Percentiles rank a stretch among this genome's conserved stretches.
These are phyloP conservation scores for Solanum hybrid DNA, from an alignment of 305 asterid genomes.

Conservation along the genomic window DNA sequence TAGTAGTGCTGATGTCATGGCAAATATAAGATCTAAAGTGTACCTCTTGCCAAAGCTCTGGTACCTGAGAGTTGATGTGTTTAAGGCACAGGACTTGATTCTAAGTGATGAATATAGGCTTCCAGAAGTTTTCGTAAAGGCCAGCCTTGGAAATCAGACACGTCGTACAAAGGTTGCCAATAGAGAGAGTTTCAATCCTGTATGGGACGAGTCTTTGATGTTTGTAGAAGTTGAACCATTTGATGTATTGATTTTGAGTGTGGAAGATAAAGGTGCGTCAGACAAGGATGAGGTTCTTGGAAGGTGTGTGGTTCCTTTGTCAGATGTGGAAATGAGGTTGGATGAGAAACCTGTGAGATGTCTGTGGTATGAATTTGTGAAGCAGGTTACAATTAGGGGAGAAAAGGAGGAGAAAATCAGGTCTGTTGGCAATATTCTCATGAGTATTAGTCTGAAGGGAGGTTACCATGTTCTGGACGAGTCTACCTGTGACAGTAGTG, in stretches of 20 bases:
- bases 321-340: slow-evolving; percentile 47
- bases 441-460: slow-evolving; percentile 51
- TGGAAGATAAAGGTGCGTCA: slow-evolving; percentile 48
- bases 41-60: slow-evolving; percentile 57
- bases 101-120: slow-evolving; percentile 41
- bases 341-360: slow-evolving; percentile 47
- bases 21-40: slow-evolving; percentile 47
- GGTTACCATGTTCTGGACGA: slow-evolving; percentile 68
- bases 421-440: slow-evolving; percentile 48
- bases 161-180: slow-evolving; percentile 15
- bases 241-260: slow-evolving; percentile 51
- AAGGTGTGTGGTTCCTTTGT: slow-evolving; percentile 37
- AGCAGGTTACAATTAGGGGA: slow-evolving; percentile 35
- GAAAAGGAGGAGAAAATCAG: slow-evolving; percentile 41
- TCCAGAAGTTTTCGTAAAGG: slow-evolving; percentile 57
- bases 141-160: slow-evolving; percentile 46
- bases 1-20: slow-evolving; percentile 46
- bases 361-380: slow-evolving; percentile 52
- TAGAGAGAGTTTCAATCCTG: slow-evolving; percentile 46
- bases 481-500: slow-evolving; percentile 54
- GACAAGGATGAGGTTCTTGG: slow-evolving; percentile 58
- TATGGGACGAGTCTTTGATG: slow-evolving; percentile 71
- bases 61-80: slow-evolving; percentile 55
- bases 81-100: slow-evolving; percentile 55
- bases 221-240: slow-evolving; percentile 69